Evolutionary conservation across 176 grass and related monocot genomes (phyloP).

Genomic region (Echinochloa phyllopogon): DNA sequence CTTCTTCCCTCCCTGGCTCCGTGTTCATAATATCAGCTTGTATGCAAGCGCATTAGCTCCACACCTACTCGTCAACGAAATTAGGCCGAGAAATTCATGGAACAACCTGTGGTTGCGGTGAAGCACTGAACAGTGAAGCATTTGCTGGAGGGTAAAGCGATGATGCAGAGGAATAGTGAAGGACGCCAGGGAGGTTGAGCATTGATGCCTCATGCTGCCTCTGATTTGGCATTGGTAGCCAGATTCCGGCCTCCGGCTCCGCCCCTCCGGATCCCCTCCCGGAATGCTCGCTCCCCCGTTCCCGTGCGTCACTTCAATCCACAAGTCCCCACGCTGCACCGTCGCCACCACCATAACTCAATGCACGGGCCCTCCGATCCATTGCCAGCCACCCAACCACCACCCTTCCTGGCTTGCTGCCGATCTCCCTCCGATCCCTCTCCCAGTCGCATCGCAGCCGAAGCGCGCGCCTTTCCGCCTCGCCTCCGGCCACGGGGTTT

Average conservation of each 20-base stretch:
- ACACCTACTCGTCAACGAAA: neutral
- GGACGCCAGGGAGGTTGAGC: slow-evolving; percentile 22
- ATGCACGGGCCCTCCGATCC: slow-evolving; percentile 43
- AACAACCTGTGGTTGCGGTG: neutral
- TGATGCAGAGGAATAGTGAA: neutral
- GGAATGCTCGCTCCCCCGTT: neutral
- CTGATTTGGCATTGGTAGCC: slow-evolving; percentile 3
- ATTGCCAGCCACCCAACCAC: slow-evolving; percentile 30
- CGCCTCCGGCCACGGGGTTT: slow-evolving; percentile 15
- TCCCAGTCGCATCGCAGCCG: neutral
- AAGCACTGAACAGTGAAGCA: slow-evolving; percentile 2
- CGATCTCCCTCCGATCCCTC: neutral
- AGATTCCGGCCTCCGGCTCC: no score
- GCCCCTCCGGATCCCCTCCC: neutral
- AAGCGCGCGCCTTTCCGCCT: slow-evolving; percentile 11
- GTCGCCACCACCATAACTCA: slow-evolving; percentile 40
- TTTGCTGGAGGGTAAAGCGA: neutral
- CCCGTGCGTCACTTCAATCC: slow-evolving; percentile 29
- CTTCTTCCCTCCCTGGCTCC: neutral
- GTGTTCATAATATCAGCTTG: neutral
- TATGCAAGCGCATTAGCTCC: neutral
- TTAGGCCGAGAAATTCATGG: slow-evolving; percentile 5
- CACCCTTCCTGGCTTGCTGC: neutral
- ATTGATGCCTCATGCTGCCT: slow-evolving; percentile 41
- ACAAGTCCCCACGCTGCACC: neutral